Evolutionary conservation across 495 filamentous ascomycete species (phyloP), one percentile per base, ranked within the genome.

Genomic region (Entonaema liquescens): DNA sequence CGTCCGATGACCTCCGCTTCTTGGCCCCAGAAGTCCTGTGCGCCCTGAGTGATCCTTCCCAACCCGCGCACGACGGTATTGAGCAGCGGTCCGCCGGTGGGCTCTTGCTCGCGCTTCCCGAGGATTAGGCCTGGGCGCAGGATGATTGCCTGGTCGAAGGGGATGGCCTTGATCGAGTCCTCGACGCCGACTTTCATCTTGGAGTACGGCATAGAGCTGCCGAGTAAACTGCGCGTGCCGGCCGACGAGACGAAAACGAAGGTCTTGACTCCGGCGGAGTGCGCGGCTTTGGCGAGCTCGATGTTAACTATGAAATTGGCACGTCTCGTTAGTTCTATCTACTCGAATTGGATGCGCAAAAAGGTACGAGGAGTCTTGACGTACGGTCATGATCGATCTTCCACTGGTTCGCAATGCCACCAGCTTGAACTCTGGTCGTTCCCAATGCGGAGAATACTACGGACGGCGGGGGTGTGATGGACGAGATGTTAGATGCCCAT

Each of bases 161-260:
- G 90, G 21, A 94, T 77, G 23, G 73, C 83, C 76, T 89, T 86
- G 31, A 94, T 83, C n/a, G 88, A 84, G 31, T 94, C 89, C 73
- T 97, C 93, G 35, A 94, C 85, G 73, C 93, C 90, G 12, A 83
- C 85, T 82, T 97, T 97, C 91, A 96, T 94, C 71, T 86, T 83
- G 3, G 79, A 54, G 74, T 95, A 93, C 0, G 87, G 83, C 3
- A 87, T 68, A 0, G 62, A 62, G 31, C 38, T 53, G 54, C 19
- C 47, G 7, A 74, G 5, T 6, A 80, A 1, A 0, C 85, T 86
- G 12, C 79, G 70, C 13, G 84, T 83, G 21, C 86, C 86, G 3
- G 67, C 76, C 19, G 83, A 80, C 0, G 91, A 93, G 38, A 93
- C 83, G 62, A 94, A 85, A 2, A 93, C 89, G 71, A 88, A 93